Evolutionary conservation across 2,329 filamentous ascomycete genomes (phyloP), one percentile per base, ranked within the genome.

Genomic region (Neopestalotiopsis sp.): DNA sequence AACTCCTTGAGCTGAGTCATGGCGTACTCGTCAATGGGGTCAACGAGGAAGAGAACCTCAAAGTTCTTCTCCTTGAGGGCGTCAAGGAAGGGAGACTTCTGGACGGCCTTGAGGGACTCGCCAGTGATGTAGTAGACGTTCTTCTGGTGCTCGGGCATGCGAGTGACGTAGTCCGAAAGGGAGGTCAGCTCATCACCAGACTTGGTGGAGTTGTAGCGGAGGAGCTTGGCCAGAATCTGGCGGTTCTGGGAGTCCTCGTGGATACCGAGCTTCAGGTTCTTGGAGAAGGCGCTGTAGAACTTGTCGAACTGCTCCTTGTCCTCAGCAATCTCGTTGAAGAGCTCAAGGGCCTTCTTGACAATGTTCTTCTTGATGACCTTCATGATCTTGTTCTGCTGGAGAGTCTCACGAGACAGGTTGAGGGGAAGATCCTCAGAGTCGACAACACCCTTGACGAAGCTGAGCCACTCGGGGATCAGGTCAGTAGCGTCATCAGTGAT

Each of bases 291-390:
- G 80, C 88, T 88, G 92, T 99, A 99, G 92, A 99, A 99, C 92
- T 99, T 99, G 91, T 99, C 96, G 84, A 99, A 99, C 85, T 98
- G 94, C 91, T 99, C 96, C 87, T 97, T 97, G 87, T 99, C 96
- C 90, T 99, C 96, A 70, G 96, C 92, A 74, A 99, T 99, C 89
- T 99, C 96, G 79, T 91, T 90, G 92, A 99, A 99, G 83, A 99
- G 94, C 90, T 99, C 96, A 75, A 99, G 94, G 74, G 94, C 94
- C 94, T 99, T 99, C 95, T 98, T 99, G 90, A 99, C 95, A 75
- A 99, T 97, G 92, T 99, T 99, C 94, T 99, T 99, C 92, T 97
- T 97, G 91, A 98, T 98, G 85, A 98, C 96, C 93, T 98, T 98
- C 96, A 98, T 98, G 90, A 99, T 99, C 94, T 98, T 98, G 93